Base-by-base conservation (phyloP, 2,329 filamentous ascomycete species). In the Neofusicoccum kwambonambiense region DNA sequence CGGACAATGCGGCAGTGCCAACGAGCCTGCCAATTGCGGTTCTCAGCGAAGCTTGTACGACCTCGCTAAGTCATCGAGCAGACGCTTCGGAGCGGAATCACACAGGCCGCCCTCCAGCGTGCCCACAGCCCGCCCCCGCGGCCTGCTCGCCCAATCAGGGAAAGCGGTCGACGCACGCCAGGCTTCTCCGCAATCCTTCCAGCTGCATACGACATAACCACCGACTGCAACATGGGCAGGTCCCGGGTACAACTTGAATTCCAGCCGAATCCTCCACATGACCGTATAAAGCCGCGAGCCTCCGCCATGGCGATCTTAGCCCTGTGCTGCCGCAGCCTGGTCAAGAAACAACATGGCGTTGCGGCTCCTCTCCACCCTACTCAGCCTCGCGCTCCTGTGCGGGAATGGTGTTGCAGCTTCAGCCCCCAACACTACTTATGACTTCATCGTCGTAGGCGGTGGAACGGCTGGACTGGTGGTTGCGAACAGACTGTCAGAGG, bases 401-500 rank as follows among this genome's bases (percentile, higher is more conserved):
- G n/a, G 27, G 31, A 60, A 17, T 35, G 27, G 27, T 41, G 31
- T 19, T n/a, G 27, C 37, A n/a, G 12, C 62, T 39, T 17, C 15
- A 6, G n/a, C 51, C 31, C 13, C 41, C 42, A 57, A 41, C 52
- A 12, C 27, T 5, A 17, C 62, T 27, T 65, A 60, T 34, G 63
- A 65, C 45, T 65, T 34, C 63, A 31, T 65, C 27, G 37, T 69
- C 4, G 57, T 68, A 17, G 68, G 68, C 17, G 68, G 68, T 31
- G 68, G 68, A 15, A 67, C 67, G 5, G 65, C 68, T 9, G 68
- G 68, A 2, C 42, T 69, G n/a, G 64, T 67, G 8, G 60, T 67
- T n/a, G 68, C 67, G 22, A 66, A 67, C 49, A 67, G 68, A n/a
- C 68, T 79, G 4, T 70, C 74, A 31, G 69, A 71, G 27, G 72